Evolutionary conservation across 2,329 filamentous ascomycete species (phyloP), one percentile per base, ranked within the genome.

Genomic region (Ciborinia camelliae): DNA sequence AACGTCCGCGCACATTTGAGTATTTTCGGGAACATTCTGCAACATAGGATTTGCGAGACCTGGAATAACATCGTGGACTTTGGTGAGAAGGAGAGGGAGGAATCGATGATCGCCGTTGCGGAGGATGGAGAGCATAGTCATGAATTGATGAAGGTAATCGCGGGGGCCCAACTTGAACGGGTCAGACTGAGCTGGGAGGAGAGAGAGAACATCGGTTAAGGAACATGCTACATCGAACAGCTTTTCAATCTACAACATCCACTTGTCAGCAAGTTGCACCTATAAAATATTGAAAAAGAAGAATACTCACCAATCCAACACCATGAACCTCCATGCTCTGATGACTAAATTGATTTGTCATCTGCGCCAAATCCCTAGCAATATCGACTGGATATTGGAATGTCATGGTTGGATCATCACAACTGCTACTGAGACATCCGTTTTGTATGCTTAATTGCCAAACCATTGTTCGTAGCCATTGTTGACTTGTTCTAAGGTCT

Each of bases 51-150:
- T 86, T 65, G 81, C 80, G 20, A 88, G 78, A 18, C 81, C 81
- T 9, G 89, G 89, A 3, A 93, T 78, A 3, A 89, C 82, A 50
- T 94, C 89, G 67, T 88, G 83, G 47, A 94, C 84, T 78, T 94
- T 95, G 74, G 84, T 84, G 63, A 95, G 78, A 1, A 96, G 81
- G 0, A 96, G 81, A 3, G 91, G 91, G 18, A 94, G 80, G 74
- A 92, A 95, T 60, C 89, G 88, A 67, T 89, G 84, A 64, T 93
- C 84, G 8, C 90, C 90, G 65, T 86, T 88, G n/a, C 90, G 89
- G 23, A 95, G 82, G 10, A 86, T 80, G 2, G 87, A 86, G 2
- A 92, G 80, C 10, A 92, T 81, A 65, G 84, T 85, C 48, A 90
- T 78, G 37, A 93, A 82, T 65, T 89, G 84, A 66, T 86, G 86